phyloP scores from a whole-genome alignment of 2,329 filamentous ascomycete species.

The Ceratocystis harringtonii region DNA sequence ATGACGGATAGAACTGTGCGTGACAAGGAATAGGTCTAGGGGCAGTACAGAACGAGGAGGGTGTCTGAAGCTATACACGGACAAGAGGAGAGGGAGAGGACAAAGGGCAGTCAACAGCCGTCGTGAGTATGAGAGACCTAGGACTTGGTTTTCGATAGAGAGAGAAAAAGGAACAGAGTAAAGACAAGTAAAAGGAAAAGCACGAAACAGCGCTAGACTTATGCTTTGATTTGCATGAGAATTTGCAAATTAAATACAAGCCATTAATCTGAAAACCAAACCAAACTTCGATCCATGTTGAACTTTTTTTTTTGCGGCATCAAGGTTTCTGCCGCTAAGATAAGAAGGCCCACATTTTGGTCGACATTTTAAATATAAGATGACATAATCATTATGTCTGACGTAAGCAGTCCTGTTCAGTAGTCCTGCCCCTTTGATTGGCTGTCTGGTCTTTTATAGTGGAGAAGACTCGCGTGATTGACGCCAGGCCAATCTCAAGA shows the following conservation, averaged over 20 bases:
- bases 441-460: conserved; percentile 1
- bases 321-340: conserved; percentile 5
- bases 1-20: conserved; percentile 27
- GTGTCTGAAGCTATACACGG: background rate
- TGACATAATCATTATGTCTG: background rate
- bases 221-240: too few species aligned
- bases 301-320: conserved; percentile 15
- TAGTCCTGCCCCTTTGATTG: conserved; percentile 2
- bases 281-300: background rate
- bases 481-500: background rate
- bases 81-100: background rate
- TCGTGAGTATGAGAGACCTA: too few species aligned
- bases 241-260: background rate
- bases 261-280: background rate
- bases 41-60: background rate
- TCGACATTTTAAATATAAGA: background rate
- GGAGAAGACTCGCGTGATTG: background rate
- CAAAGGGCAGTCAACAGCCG: too few species aligned
- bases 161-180: too few species aligned
- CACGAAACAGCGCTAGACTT: background rate
- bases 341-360: background rate
- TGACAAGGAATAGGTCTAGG: background rate
- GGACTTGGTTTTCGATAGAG: too few species aligned
- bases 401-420: background rate
- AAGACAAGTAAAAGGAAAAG: background rate